phyloP scores from a whole-genome alignment of 2,329 filamentous ascomycete genomes.

The Arthroderma sp. region DNA sequence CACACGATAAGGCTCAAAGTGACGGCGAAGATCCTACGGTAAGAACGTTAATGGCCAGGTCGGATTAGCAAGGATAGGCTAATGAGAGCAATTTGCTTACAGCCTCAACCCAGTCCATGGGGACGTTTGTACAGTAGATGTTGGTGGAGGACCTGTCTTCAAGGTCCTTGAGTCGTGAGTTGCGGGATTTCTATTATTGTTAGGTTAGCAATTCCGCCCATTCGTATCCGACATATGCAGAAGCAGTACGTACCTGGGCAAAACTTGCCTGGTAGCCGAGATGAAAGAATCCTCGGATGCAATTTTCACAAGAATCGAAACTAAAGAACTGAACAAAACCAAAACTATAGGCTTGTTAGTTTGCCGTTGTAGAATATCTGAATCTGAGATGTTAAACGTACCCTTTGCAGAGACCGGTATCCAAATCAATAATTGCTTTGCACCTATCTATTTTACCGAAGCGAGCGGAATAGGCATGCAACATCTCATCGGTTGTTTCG shows the following conservation, averaged over 20 bases:
- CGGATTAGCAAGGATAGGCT: not conserved
- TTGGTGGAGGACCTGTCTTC: constrained; percentile 84
- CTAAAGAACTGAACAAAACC: constrained; percentile 94
- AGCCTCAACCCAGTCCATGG: constrained; percentile 80
- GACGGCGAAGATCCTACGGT: constrained; percentile 57
- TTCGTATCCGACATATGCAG: constrained; percentile 8
- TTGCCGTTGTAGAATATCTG: constrained; percentile 3
- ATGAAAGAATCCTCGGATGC: constrained; percentile 88
- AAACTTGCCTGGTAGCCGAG: constrained; percentile 97
- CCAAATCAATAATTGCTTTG: constrained; percentile 95
- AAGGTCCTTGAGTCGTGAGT: constrained; percentile 92
- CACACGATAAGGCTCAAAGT: constrained; percentile 46
- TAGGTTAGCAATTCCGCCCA: constrained; percentile 13
- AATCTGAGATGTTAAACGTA: constrained; percentile 31
- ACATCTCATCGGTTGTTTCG: constrained; percentile 83
- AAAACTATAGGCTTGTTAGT: constrained; percentile 49
- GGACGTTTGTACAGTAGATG: constrained; percentile 93
- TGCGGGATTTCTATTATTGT: constrained; percentile 74
- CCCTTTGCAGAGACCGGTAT: constrained; percentile 93
- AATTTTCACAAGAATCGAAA: constrained; percentile 79
- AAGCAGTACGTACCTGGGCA: constrained; percentile 54
- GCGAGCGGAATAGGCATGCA: constrained; percentile 67
- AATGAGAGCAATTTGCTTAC: constrained; percentile 38
- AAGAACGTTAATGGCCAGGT: constrained; percentile 11
- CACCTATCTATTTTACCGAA: constrained; percentile 93